Evolutionary conservation across 2,329 filamentous ascomycete genomes (phyloP).

Genomic region (Xylaria sp.): DNA sequence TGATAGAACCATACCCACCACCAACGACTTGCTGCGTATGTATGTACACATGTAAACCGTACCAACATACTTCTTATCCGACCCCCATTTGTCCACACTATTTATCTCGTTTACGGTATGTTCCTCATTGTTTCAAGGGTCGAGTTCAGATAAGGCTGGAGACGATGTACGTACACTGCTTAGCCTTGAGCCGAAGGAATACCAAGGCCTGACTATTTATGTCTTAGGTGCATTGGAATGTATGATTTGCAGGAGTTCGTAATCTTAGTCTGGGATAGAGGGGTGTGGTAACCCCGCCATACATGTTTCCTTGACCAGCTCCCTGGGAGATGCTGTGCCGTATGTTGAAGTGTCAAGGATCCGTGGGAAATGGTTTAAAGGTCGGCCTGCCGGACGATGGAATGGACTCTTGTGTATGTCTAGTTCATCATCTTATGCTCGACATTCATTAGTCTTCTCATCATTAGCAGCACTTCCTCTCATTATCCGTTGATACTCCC

Average conservation of each 20-base stretch:
- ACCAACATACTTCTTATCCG: constrained; percentile 24
- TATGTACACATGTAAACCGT: constrained; percentile 26
- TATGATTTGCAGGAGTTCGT: constrained; percentile 32
- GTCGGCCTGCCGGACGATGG: constrained; percentile 28
- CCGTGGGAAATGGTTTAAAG: constrained; percentile 33
- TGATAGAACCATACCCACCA: constrained; percentile 12
- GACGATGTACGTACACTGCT: constrained; percentile 32
- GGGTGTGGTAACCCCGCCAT: constrained; percentile 35
- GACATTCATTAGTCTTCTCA: constrained; percentile 16
- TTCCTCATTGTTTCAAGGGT: constrained; percentile 33
- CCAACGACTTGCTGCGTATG: constrained; percentile 24
- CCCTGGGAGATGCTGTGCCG: constrained; percentile 21
- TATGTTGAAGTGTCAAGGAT: constrained; percentile 26
- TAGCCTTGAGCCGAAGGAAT: neutral
- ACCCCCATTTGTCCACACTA: constrained; percentile 19
- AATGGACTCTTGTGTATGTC: constrained; percentile 12
- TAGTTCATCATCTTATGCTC: constrained; percentile 18
- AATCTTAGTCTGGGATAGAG: constrained; percentile 29
- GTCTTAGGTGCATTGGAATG: constrained; percentile 32
- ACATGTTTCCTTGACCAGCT: constrained; percentile 15
- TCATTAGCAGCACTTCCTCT: constrained; percentile 3
- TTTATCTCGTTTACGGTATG: constrained; percentile 11
- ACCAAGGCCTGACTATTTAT: constrained; percentile 19
- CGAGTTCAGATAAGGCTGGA: constrained; percentile 29
- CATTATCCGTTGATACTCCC: neutral